Evolutionary conservation across 1,284 basidiomycete genomes (phyloP).

Genomic region (Ustilago bromivora): DNA sequence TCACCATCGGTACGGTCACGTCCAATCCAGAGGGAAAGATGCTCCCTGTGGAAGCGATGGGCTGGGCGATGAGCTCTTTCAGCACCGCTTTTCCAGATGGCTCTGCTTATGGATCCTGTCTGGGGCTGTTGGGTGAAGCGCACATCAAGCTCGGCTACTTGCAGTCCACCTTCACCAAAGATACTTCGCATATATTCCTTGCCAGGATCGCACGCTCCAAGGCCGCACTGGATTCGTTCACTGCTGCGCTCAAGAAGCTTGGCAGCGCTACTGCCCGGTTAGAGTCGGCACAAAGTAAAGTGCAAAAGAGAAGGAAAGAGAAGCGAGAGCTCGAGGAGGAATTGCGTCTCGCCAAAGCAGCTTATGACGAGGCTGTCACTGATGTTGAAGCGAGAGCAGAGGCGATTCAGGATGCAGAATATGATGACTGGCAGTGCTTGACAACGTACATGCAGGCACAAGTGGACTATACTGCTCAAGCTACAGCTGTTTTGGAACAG

Average conservation of each 20-base stretch:
- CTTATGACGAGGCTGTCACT: constrained; percentile 58
- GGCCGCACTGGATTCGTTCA: constrained; percentile 42
- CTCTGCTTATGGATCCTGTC: constrained; percentile 36
- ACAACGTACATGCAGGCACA: constrained; percentile 58
- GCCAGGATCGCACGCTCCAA: constrained; percentile 49
- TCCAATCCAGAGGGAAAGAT: constrained; percentile 42
- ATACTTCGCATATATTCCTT: constrained; percentile 51
- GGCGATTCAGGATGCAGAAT: constrained; percentile 52
- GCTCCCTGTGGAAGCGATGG: constrained; percentile 50
- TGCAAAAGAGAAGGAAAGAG: constrained; percentile 64
- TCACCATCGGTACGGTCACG: constrained; percentile 9
- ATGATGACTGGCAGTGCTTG: constrained; percentile 54
- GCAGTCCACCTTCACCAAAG: constrained; percentile 46
- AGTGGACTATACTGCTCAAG: constrained; percentile 53
- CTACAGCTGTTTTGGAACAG: constrained; percentile 54
- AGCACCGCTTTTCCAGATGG: constrained; percentile 22
- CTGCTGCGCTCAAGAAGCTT: constrained; percentile 52
- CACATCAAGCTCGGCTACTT: constrained; percentile 44
- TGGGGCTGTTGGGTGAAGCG: constrained; percentile 39
- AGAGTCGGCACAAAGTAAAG: constrained; percentile 53
- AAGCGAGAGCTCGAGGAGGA: constrained; percentile 64
- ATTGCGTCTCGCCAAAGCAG: constrained; percentile 55
- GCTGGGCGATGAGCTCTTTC: constrained; percentile 49
- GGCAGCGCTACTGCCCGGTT: constrained; percentile 48
- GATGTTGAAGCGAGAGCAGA: constrained; percentile 56